phyloP scores from a whole-genome alignment of 1,284 basidiomycete species.

The Fomitiporia mediterranea region DNA sequence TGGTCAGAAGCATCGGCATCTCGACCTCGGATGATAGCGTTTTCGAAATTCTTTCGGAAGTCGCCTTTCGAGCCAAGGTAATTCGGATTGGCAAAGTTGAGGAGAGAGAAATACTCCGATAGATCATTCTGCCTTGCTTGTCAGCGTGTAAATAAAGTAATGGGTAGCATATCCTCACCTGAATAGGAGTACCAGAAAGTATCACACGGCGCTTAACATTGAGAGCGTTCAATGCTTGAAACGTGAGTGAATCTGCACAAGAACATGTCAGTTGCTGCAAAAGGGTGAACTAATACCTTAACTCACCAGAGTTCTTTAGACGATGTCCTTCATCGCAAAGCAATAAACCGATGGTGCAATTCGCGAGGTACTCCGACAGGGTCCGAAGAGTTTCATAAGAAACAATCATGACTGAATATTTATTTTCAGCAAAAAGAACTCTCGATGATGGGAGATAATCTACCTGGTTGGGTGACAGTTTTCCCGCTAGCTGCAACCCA shows the following conservation, averaged over 20 bases:
- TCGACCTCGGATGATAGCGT: conserved; percentile 88
- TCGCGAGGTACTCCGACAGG: conserved; percentile 69
- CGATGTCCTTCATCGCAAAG: conserved; percentile 98
- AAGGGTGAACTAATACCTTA: background rate
- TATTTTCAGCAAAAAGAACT: background rate
- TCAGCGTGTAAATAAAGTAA: conserved; percentile 8
- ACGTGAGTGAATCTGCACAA: conserved; percentile 77
- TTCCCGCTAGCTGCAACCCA: conserved; percentile 87
- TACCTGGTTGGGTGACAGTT: conserved; percentile 86
- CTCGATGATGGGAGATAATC: conserved; percentile 22
- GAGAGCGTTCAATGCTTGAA: conserved; percentile 79
- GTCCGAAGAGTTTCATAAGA: conserved; percentile 97
- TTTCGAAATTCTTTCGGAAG: conserved; percentile 97
- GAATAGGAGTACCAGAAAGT: conserved; percentile 94
- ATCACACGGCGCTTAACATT: conserved; percentile 95
- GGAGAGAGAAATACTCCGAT: conserved; percentile 93
- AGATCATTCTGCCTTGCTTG: conserved; percentile 73
- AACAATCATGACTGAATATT: conserved; percentile 88
- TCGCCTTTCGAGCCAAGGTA: conserved; percentile 90
- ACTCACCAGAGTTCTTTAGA: conserved; percentile 89
- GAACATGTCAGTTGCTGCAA: no score
- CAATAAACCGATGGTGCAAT: conserved; percentile 83
- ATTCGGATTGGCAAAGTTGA: conserved; percentile 96
- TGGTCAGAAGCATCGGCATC: conserved; percentile 87
- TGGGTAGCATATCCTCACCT: conserved; percentile 41